Evolutionary conservation across 2,329 filamentous ascomycete species (phyloP).

Genomic region (Thermochaetoides dissita): DNA sequence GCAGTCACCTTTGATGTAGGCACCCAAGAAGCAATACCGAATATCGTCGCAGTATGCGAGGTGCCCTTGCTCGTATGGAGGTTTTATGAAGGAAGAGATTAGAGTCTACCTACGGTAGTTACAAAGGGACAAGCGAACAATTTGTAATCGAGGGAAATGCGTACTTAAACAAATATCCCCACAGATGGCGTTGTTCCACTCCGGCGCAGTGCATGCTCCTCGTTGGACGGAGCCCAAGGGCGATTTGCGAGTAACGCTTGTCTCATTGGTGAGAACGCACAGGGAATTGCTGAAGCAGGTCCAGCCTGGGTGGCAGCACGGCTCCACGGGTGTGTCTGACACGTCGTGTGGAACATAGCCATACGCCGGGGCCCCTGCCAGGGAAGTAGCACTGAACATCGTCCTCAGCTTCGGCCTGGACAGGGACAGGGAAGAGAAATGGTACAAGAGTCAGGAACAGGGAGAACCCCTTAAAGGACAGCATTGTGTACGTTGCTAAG

Average conservation of each 20-base stretch:
- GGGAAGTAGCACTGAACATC: constrained; percentile 16
- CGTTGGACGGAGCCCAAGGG: constrained; percentile 11
- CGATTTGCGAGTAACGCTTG: constrained; percentile 10
- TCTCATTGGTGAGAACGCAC: constrained; percentile 14
- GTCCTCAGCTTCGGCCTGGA: no score
- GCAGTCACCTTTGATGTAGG: constrained; percentile 14
- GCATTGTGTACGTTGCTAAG: no score
- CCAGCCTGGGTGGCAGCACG: constrained; percentile 16
- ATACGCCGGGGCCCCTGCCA: constrained; percentile 5
- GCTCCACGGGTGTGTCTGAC: constrained; percentile 7
- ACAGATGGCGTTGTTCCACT: constrained; percentile 15
- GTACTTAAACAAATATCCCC: constrained; percentile 15
- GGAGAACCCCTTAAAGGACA: no score
- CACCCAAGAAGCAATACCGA: constrained; percentile 14
- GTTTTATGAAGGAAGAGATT: no score
- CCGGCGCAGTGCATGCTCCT: constrained; percentile 15
- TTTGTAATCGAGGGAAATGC: background rate
- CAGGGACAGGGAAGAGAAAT: no score
- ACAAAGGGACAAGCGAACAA: constrained; percentile 1
- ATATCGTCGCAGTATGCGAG: constrained; percentile 11
- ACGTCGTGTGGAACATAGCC: constrained; percentile 15
- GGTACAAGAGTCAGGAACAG: no score
- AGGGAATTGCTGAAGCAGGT: constrained; percentile 15
- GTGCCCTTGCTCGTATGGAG: constrained; percentile 5
- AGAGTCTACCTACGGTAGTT: no score